Evolutionary conservation across 768 basidiomycete species (phyloP), one percentile per base, ranked within the genome.

Genomic region (Boletales sp.): DNA sequence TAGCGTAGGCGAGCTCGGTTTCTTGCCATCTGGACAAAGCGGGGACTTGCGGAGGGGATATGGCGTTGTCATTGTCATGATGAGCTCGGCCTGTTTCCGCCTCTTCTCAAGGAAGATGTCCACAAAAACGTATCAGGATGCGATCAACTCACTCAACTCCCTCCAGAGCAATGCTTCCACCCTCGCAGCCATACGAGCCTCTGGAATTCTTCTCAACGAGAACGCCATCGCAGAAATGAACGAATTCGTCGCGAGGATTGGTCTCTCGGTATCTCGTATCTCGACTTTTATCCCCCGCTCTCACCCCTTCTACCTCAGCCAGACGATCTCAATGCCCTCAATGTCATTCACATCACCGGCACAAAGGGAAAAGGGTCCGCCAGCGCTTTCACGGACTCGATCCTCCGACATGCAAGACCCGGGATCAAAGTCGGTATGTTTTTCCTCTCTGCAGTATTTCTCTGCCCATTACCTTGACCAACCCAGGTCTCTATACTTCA

Each of bases 331-430:
- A 94, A 97, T 64, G 70, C 72, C 19, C 74, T 99, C 47, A 95
- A 97, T 67, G 92, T 95, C 50, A 81, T 98, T 41, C 95, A 99
- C 73, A 84, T 99, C 57, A 94, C 95, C 9, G 95, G 95, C 4
- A 98, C 96, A 5, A 99, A 99, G 71, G 95, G 95, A 32, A 99
- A 99, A 67, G 95, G 95, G 8, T 98, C 95, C 4, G 94, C 96
- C 1, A 91, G 90, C 56, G 95, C 96, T 8, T 98, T 98, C 61
- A 80, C 82, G 5, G 87, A 93, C 59, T 90, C 88, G 10, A 84
- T 97, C 46, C 73, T 98, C 44, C 81, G 90, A n/a, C 76, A 79
- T 51, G 70, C 78, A n/a, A 78, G 71, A 56, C 86, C 94, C 8
- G 70, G 76, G 2, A 90, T 86, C 75, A 94, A 84, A 74, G 80